Evolutionary conservation across 2,329 filamentous ascomycete genomes (phyloP).

Genomic region (Epichloe aotearoae): DNA sequence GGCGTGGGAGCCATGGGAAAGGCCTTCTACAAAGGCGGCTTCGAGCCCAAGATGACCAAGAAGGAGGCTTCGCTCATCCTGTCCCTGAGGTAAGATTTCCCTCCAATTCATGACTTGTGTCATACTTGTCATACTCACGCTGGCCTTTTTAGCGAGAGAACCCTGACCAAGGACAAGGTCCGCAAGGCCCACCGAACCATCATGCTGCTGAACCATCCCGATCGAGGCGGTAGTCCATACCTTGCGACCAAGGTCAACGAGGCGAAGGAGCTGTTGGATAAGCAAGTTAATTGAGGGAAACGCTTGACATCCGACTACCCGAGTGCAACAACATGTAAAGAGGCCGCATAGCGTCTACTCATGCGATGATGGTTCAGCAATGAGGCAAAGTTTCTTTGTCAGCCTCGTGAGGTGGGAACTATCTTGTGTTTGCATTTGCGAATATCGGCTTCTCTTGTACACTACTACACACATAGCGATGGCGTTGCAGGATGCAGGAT

Average conservation of each 20-base stretch:
- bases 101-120: no score
- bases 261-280: conserved; percentile 92
- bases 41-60: conserved; percentile 87
- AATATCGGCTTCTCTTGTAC: conserved; percentile 15
- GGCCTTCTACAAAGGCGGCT: conserved; percentile 97
- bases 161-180: conserved; percentile 80
- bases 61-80: conserved; percentile 85
- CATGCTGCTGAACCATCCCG: conserved; percentile 96
- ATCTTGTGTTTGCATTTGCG: no score
- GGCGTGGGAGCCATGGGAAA: conserved; percentile 71
- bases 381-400: no score
- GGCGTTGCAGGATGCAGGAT: conserved; percentile 20
- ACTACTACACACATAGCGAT: conserved; percentile 30
- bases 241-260: conserved; percentile 97
- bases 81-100: conserved; percentile 58
- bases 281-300: conserved; percentile 24
- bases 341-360: no score
- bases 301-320: neutral
- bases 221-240: conserved; percentile 92
- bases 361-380: no score
- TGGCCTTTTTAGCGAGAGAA: conserved; percentile 56
- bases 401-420: no score
- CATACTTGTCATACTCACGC: neutral
- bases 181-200: conserved; percentile 90
- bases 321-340: no score